These are phyloP conservation scores for Clonostachys byssicola DNA, from an alignment of 2,329 filamentous ascomycete species.

Conservation along the genomic window DNA sequence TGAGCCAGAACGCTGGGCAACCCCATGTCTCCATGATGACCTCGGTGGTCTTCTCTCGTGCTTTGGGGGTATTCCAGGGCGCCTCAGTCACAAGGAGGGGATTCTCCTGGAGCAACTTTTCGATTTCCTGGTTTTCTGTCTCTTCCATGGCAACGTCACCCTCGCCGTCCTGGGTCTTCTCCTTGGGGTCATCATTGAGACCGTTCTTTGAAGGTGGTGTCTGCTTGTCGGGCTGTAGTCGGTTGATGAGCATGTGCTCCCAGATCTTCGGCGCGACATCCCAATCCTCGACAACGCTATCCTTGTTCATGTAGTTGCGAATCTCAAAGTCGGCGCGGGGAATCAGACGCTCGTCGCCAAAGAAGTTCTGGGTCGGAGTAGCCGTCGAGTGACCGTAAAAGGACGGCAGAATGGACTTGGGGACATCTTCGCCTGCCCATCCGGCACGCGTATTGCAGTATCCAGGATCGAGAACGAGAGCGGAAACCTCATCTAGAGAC, in stretches of 20 bases:
- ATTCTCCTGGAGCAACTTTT: conserved; percentile 83
- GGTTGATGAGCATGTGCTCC: conserved; percentile 88
- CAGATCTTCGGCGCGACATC: conserved; percentile 84
- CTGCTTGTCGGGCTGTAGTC: conserved; percentile 73
- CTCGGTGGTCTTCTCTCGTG: conserved; percentile 90
- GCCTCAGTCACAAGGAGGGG: conserved; percentile 92
- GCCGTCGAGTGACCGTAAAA: conserved; percentile 68
- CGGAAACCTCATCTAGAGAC: conserved; percentile 84
- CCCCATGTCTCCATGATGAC: conserved; percentile 97
- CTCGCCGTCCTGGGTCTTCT: conserved; percentile 55
- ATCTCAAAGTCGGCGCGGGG: conserved; percentile 76
- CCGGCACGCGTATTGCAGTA: conserved; percentile 89
- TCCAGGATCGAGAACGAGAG: conserved; percentile 92
- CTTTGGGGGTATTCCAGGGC: conserved; percentile 84
- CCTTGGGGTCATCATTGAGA: conserved; percentile 63
- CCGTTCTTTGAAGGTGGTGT: conserved; percentile 72
- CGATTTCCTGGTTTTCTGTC: conserved; percentile 53
- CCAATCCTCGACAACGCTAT: conserved; percentile 95
- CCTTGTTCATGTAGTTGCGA: conserved; percentile 85
- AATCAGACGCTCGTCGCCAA: conserved; percentile 87
- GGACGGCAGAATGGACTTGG: conserved; percentile 88
- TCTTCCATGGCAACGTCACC: conserved; percentile 56
- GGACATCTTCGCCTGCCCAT: conserved; percentile 95
- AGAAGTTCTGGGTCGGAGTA: conserved; percentile 54
- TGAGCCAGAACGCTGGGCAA: conserved; percentile 89